Percentiles rank a stretch among this genome's conserved stretches.
These are phyloP conservation scores for Somion occarium DNA, from an alignment of 1,284 basidiomycete genomes.

Conservation along the genomic window DNA sequence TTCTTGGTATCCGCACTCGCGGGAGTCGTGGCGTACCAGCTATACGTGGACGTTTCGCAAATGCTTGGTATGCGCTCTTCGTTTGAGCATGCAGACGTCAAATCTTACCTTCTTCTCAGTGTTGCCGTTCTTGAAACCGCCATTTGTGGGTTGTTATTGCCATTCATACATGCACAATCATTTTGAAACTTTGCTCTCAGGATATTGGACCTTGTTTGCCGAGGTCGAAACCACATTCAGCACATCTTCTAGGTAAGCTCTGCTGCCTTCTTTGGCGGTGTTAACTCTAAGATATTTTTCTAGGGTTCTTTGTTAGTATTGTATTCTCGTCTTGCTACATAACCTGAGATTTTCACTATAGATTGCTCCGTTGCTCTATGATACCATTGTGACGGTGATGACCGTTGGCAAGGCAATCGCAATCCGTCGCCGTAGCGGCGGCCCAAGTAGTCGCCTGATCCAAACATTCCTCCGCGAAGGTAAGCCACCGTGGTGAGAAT, in stretches of 20 bases:
- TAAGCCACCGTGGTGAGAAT: conserved; percentile 23
- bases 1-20: conserved; percentile 57
- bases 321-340: no score
- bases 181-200: not conserved
- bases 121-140: conserved; percentile 60
- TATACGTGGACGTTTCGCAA: conserved; percentile 70
- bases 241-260: conserved; percentile 63
- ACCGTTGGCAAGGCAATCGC: conserved; percentile 70
- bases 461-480: conserved; percentile 80
- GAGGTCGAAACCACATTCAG: conserved; percentile 70
- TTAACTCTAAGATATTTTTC: conserved; percentile 10
- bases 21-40: conserved; percentile 71
- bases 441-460: conserved; percentile 71
- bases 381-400: conserved; percentile 73
- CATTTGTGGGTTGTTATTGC: conserved; percentile 47
- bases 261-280: conserved; percentile 13
- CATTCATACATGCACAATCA: no score
- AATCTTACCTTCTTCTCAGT: conserved; percentile 34
- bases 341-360: conserved; percentile 22
- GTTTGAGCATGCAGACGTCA: no score
- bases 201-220: conserved; percentile 69
- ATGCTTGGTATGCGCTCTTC: conserved; percentile 64
- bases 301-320: conserved; percentile 65
- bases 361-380: conserved; percentile 76
- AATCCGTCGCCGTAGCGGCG: conserved; percentile 66